Percentiles rank a stretch among this genome's conserved stretches.
These are phyloP conservation scores for Lentinula boryana DNA, from an alignment of 768 basidiomycete species.

Conservation along the genomic window DNA sequence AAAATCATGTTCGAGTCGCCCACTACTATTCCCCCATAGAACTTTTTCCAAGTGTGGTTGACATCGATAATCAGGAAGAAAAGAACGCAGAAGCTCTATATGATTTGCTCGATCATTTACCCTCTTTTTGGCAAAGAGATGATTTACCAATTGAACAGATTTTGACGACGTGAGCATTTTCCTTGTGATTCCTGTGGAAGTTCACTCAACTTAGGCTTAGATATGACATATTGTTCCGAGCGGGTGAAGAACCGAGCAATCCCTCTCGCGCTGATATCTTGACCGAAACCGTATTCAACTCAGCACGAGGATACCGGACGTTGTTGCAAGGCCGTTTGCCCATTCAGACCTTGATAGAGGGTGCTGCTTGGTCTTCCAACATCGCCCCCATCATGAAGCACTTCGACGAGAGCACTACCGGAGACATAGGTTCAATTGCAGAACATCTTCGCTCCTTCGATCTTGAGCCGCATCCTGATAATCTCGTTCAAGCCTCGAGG, in stretches of 20 bases:
- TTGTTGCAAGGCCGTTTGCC: constrained; percentile 44
- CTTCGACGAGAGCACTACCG: constrained; percentile 31
- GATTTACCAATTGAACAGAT: constrained; percentile 45
- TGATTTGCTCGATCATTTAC: constrained; percentile 47
- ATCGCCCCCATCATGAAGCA: constrained; percentile 38
- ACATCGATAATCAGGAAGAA: constrained; percentile 21
- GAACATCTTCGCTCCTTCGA: constrained; percentile 39
- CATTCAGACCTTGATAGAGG: constrained; percentile 25
- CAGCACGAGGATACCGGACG: constrained; percentile 45
- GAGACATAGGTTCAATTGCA: constrained; percentile 25
- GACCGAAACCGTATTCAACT: constrained; percentile 45
- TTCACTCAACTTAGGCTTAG: constrained; percentile 24
- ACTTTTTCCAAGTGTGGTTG: constrained; percentile 8
- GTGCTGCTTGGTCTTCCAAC: constrained; percentile 49
- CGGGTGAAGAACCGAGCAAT: constrained; percentile 40
- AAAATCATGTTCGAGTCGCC: neutral
- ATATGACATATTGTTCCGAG: constrained; percentile 55
- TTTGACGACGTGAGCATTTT: constrained; percentile 49
- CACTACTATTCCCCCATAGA: neutral
- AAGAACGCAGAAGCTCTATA: constrained; percentile 35
- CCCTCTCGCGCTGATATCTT: constrained; percentile 53
- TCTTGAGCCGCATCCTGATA: constrained; percentile 29
- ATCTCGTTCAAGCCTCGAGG: constrained; percentile 32
- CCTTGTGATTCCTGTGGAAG: neutral
- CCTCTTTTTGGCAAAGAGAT: constrained; percentile 48